A percentile compares a stretch with the other conserved stretches of the same genome.
phyloP scores from a whole-genome alignment of 2,329 filamentous ascomycete species.

The Arachnomyces sp. region DNA sequence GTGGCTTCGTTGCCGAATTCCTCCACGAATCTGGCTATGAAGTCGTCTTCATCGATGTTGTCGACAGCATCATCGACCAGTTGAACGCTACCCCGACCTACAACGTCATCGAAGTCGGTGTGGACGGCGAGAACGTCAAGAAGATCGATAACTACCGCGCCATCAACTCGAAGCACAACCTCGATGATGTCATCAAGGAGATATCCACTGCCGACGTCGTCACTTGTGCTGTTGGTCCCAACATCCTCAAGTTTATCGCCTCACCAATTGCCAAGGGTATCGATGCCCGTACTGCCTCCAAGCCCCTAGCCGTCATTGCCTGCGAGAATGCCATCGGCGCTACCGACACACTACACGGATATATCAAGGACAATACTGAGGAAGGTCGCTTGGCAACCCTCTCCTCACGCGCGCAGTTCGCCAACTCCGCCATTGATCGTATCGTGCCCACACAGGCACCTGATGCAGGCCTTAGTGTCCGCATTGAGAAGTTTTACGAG shows the following conservation, averaged over 20 bases:
- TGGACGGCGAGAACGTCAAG: conserved; percentile 71
- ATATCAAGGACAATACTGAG: conserved; percentile 73
- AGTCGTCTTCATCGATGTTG: conserved; percentile 93
- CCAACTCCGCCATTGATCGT: conserved; percentile 96
- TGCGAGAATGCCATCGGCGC: conserved; percentile 97
- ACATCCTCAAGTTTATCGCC: conserved; percentile 92
- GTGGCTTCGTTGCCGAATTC: conserved; percentile 83
- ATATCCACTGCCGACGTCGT: conserved; percentile 83
- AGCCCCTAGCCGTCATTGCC: conserved; percentile 83
- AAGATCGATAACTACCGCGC: conserved; percentile 92
- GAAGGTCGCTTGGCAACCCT: conserved; percentile 60
- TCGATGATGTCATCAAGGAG: conserved; percentile 72
- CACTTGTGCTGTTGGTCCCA: conserved; percentile 94
- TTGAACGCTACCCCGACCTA: conserved; percentile 72
- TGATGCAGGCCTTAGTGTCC: conserved; percentile 76
- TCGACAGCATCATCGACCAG: conserved; percentile 70
- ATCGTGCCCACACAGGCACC: conserved; percentile 88
- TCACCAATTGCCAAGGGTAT: conserved; percentile 93
- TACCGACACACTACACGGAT: conserved; percentile 74
- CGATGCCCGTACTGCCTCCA: conserved; percentile 58
- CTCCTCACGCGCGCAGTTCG: conserved; percentile 71
- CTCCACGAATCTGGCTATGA: conserved; percentile 92
- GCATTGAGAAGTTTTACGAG: conserved; percentile 97
- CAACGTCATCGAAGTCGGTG: conserved; percentile 86
- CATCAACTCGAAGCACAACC: conserved; percentile 86